Base-by-base conservation (phyloP, 2,329 filamentous ascomycete genomes). In the Pseudogymnoascus pannorum region DNA sequence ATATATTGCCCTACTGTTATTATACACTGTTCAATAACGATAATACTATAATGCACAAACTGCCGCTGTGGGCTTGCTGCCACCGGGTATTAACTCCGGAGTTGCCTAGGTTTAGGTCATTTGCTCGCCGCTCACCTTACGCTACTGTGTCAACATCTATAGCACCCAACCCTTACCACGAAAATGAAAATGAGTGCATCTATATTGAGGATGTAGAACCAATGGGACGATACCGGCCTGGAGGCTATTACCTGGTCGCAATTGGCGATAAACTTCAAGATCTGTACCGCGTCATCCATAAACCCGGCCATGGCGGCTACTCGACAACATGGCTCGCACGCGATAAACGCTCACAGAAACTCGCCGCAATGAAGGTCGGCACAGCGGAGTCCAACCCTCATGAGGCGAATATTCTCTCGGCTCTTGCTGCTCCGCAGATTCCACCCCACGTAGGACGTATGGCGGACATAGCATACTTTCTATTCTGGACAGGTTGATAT, bases 261-360 rank as follows among this genome's bases (percentile, higher is more conserved):
- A 60, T 68, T 3, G 70, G 70, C 1, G 70, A 74, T 54, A 31
- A 71, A 7, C 64, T 74, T 1, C 64, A 71, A 33, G 62, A 65
- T 14, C 66, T 72, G 62, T 76, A 76, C 62, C 65, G 44, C 5
- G 70, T 77, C 51, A 68, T 71, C 5, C 73, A 76, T 60, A 77
- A 77, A 62, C 69, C 77, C 9, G 74, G 74, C 3, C 71, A 67
- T 65, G 74, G 75, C 5, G 71, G 70, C 20, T 76, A 73, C 66
- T 75, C 73, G 3, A 77, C 70, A 3, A 70, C 76, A 58, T 78
- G 73, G 73, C 70, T 76, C 57, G 72, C 74, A 14, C 66, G 60
- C 18, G 75, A 77, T 44, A 5, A 36, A n/a, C 33, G 14, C 33
- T 36, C 33, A 12, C 14, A 36, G 12, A 36, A 36, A 7, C 33